Evolutionary conservation across 2,329 filamentous ascomycete species (phyloP).

Genomic region (Beauveria rudraprayagi): DNA sequence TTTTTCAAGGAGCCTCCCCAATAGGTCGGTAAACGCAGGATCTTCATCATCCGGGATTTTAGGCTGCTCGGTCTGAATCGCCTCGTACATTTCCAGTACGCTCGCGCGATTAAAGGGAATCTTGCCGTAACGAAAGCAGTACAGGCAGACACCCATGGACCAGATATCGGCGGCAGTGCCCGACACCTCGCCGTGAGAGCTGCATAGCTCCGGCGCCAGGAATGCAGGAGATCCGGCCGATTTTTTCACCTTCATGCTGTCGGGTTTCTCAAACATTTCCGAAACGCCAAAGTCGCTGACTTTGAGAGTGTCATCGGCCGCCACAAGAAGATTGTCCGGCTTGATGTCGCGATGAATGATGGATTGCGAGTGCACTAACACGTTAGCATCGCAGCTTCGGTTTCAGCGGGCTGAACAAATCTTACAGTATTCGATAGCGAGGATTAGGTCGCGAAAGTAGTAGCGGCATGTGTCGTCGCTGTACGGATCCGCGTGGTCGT

Average conservation of each 20-base stretch:
- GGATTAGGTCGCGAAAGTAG: constrained; percentile 91
- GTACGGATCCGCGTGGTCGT: constrained; percentile 75
- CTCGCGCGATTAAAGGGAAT: constrained; percentile 77
- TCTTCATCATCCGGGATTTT: constrained; percentile 56
- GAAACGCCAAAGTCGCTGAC: constrained; percentile 99
- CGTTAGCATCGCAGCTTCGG: constrained; percentile 6
- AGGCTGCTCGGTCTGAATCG: constrained; percentile 67
- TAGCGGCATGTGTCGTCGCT: constrained; percentile 71
- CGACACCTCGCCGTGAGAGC: constrained; percentile 77
- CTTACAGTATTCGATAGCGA: constrained; percentile 88
- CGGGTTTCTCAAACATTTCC: constrained; percentile 86
- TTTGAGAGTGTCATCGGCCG: constrained; percentile 86
- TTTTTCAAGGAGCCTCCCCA: constrained; percentile 70
- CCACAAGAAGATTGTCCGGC: constrained; percentile 89
- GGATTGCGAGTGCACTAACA: constrained; percentile 77
- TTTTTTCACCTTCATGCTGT: constrained; percentile 85
- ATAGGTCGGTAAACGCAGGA: constrained; percentile 64
- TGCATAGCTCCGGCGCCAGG: constrained; percentile 84
- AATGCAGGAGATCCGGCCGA: constrained; percentile 93
- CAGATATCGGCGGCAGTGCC: constrained; percentile 91
- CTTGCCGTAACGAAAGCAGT: constrained; percentile 80
- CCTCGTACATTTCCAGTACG: constrained; percentile 81
- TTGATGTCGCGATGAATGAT: constrained; percentile 97
- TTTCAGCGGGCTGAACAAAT: constrained; percentile 15
- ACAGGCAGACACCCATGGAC: constrained; percentile 96